phyloP scores from a whole-genome alignment of 352 stramenopile species.

The Pythium apleroticum region DNA sequence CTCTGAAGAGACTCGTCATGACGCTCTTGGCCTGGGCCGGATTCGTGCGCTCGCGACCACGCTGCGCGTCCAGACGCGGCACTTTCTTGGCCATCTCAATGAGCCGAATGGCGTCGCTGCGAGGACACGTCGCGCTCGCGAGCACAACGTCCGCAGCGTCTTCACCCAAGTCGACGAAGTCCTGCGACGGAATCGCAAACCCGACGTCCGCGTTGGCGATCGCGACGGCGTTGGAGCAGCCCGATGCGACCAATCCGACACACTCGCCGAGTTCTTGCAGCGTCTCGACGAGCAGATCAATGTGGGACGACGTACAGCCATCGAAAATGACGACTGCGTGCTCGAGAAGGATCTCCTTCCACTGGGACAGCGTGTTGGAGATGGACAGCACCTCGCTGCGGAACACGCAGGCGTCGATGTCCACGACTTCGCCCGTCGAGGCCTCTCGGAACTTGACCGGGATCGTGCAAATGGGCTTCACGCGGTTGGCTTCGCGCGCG shows the following conservation, averaged over 20 bases:
- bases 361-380: conserved; percentile 53
- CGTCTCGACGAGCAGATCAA: conserved; percentile 51
- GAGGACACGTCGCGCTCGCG: conserved; percentile 37
- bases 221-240: conserved; percentile 44
- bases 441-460: conserved; percentile 40
- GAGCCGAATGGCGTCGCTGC: conserved; percentile 48
- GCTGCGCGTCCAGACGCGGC: conserved; percentile 2
- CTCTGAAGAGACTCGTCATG: conserved; percentile 37
- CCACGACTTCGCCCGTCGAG: conserved; percentile 33
- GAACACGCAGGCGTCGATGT: conserved; percentile 40
- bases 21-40: conserved; percentile 17
- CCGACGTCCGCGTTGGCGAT: conserved; percentile 47
- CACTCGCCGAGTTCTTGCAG: conserved; percentile 54
- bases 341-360: conserved; percentile 43
- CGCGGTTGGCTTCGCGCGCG: conserved; percentile 12
- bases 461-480: conserved; percentile 36
- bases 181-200: conserved; percentile 42
- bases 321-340: conserved; percentile 51
- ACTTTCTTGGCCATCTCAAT: conserved; percentile 51
- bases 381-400: conserved; percentile 43
- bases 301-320: conserved; percentile 37
- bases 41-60: conserved; percentile 4
- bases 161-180: conserved; percentile 50
- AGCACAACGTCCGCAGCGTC: conserved; percentile 48
- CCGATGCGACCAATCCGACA: conserved; percentile 45